Conservation (phyloP, 2,329 filamentous ascomycete genomes). For the Grosmannia clavigera region DNA sequence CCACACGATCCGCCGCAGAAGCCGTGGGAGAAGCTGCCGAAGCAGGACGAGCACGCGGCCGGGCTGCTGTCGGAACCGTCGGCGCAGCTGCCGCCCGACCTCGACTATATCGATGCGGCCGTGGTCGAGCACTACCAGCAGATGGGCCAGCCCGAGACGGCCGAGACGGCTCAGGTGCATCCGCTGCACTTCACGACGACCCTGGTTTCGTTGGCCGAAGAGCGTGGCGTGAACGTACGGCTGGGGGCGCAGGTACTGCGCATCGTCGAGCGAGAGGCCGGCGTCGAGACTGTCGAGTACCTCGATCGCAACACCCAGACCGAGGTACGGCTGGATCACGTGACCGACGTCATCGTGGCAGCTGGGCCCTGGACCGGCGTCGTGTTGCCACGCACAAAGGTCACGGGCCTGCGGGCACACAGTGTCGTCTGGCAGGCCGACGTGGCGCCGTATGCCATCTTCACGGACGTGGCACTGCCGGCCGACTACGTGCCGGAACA, state of each 20-base stretch:
- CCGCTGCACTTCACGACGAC: constrained; percentile 80
- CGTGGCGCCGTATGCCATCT: constrained; percentile 65
- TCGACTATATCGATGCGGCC: constrained; percentile 72
- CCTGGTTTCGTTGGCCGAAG: constrained; percentile 64
- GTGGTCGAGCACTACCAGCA: constrained; percentile 59
- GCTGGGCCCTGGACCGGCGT: constrained; percentile 52
- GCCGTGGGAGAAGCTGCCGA: constrained; percentile 49
- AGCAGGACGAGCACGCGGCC: constrained; percentile 39
- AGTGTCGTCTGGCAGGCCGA: constrained; percentile 52
- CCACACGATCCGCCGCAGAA: constrained; percentile 19
- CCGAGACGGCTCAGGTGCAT: constrained; percentile 85
- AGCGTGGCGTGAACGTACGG: constrained; percentile 55
- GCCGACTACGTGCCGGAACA: constrained; percentile 45
- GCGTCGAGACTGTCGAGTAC: constrained; percentile 48
- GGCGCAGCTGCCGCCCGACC: constrained; percentile 56
- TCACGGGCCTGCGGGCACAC: constrained; percentile 49
- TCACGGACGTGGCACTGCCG: constrained; percentile 74
- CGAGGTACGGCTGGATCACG: constrained; percentile 24
- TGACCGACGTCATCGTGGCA: constrained; percentile 42
- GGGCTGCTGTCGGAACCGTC: constrained; percentile 30
- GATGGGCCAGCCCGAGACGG: constrained; percentile 59
- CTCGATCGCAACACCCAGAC: constrained; percentile 30
- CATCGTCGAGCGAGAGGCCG: constrained; percentile 36
- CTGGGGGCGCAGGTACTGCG: constrained; percentile 54
- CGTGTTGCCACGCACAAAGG: constrained; percentile 43